Base-by-base conservation (phyloP, 2,329 filamentous ascomycete species). In the Ceratocystis destructans region DNA sequence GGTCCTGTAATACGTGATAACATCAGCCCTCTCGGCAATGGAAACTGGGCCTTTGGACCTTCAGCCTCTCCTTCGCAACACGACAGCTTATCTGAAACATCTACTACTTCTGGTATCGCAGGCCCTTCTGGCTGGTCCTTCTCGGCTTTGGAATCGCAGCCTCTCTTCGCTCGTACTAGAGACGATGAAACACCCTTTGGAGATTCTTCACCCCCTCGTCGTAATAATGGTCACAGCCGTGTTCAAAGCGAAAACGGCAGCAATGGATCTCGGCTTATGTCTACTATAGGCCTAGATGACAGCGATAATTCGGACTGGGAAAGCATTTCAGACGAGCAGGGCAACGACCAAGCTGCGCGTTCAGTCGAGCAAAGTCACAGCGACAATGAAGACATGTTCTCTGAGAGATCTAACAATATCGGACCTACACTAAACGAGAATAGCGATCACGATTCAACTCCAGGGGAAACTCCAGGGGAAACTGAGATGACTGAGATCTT, bases 1-100 rank as follows among this genome's bases (percentile, higher is more conserved):
- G 83, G 83, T 0, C 81, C 81, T 3, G 76, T 76, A 55, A 71
- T 73, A 5, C 75, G 75, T 3, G 74, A 77, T 7, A 73, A 73
- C 1, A 74, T 79, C 64, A 80, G 83, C 63, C 80, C 81, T 0
- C 72, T 86, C 17, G 83, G 79, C 0, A 83, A 83, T 71, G 85
- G 85, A 69, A 86, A 76, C 70, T 87, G 84, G 84, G 79, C 25
- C 28, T 63, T 28, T 45, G 61, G 20, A 15, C 53, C 53, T 2
- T 57, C 53, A 31, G 25, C 17, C 28, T 31, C 53, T 17, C 12
- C 22, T 12, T 15, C 25, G 44, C 25, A 50, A 15, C 17, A 50
- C 33, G 44, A 50, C 33, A 46, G 37, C 50, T 3, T 33, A n/a
- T 46, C 44, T 28, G 15, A 33, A 20, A 8, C 10, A 8, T 22